These are phyloP conservation scores for Salix viminalis DNA, from an alignment of 345 rosid species.

Conservation along the genomic window DNA sequence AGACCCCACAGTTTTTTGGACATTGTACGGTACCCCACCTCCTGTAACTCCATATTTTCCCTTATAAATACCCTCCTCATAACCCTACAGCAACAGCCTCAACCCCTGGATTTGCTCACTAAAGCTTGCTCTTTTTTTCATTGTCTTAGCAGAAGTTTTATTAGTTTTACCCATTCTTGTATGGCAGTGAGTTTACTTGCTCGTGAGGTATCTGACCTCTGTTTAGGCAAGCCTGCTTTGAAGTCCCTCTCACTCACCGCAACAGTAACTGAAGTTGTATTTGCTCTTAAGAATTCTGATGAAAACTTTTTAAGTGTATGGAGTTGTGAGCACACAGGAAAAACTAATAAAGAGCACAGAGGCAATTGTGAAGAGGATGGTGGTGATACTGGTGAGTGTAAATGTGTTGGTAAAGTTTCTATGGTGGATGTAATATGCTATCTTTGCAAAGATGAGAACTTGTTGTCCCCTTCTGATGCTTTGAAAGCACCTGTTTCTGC, in stretches of 20 bases:
- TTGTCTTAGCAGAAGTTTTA: not conserved
- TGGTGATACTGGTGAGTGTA: slow-evolving; percentile 32
- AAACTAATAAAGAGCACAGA: not conserved
- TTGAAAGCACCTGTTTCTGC: slow-evolving; percentile 57
- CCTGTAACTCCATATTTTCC: not conserved
- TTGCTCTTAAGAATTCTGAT: slow-evolving; percentile 53
- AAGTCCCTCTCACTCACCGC: slow-evolving; percentile 52
- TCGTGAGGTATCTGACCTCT: slow-evolving; percentile 72
- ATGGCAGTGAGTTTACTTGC: slow-evolving; percentile 74
- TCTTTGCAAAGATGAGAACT: slow-evolving; percentile 49
- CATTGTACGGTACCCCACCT: slow-evolving; percentile 6
- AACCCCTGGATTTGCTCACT: not conserved
- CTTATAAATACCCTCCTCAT: not conserved
- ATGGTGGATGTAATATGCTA: slow-evolving; percentile 88
- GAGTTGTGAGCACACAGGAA: slow-evolving; percentile 52
- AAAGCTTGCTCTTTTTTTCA: not conserved
- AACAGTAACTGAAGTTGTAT: slow-evolving; percentile 51
- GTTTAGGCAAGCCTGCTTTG: slow-evolving; percentile 91
- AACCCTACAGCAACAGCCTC: not conserved
- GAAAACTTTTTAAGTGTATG: slow-evolving; percentile 67
- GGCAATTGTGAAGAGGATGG: not conserved
- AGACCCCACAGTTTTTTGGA: slow-evolving; percentile 11
- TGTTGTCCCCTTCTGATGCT: slow-evolving; percentile 51
- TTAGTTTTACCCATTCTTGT: slow-evolving; percentile 19
- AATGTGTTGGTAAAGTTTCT: slow-evolving; percentile 79